Evolutionary conservation across 2,329 filamentous ascomycete species (phyloP).

Genomic region (Neofusicoccum kwambonambiense): DNA sequence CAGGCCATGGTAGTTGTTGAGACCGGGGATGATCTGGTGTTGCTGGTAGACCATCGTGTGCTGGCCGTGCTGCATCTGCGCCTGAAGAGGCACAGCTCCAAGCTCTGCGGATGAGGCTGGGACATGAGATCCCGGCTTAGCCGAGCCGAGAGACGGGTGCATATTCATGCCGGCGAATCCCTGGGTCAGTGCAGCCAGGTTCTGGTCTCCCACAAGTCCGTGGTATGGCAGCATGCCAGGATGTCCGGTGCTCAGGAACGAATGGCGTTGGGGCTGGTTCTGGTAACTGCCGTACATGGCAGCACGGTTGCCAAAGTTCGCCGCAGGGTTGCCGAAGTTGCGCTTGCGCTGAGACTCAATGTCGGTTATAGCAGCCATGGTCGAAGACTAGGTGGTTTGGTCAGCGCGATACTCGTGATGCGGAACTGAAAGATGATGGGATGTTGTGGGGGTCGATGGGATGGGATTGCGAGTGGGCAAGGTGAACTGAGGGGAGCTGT

Average conservation of each 20-base stretch:
- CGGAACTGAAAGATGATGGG: neutral
- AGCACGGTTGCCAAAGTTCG: slow-evolving; percentile 13
- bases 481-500: slow-evolving; percentile 3
- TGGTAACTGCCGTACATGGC: slow-evolving; percentile 16
- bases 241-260: slow-evolving; percentile 14
- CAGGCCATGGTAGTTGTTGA: slow-evolving; percentile 33
- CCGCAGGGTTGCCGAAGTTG: slow-evolving; percentile 15
- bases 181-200: slow-evolving; percentile 18
- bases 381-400: neutral
- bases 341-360: slow-evolving; percentile 19
- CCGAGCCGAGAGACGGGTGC: slow-evolving; percentile 25
- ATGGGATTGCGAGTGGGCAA: neutral
- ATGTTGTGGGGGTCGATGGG: neutral
- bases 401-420: neutral
- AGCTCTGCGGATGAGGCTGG: slow-evolving; percentile 36
- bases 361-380: slow-evolving; percentile 16
- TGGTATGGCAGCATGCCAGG: slow-evolving; percentile 17
- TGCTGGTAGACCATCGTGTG: slow-evolving; percentile 40
- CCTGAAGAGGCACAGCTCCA: slow-evolving; percentile 28
- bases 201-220: slow-evolving; percentile 14
- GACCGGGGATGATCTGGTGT: slow-evolving; percentile 32
- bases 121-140: slow-evolving; percentile 35
- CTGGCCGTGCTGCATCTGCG: slow-evolving; percentile 30
- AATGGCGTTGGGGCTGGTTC: slow-evolving; percentile 12
- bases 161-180: slow-evolving; percentile 19